phyloP scores from a whole-genome alignment of 345 rosid species.

The Brassica cretica region DNA sequence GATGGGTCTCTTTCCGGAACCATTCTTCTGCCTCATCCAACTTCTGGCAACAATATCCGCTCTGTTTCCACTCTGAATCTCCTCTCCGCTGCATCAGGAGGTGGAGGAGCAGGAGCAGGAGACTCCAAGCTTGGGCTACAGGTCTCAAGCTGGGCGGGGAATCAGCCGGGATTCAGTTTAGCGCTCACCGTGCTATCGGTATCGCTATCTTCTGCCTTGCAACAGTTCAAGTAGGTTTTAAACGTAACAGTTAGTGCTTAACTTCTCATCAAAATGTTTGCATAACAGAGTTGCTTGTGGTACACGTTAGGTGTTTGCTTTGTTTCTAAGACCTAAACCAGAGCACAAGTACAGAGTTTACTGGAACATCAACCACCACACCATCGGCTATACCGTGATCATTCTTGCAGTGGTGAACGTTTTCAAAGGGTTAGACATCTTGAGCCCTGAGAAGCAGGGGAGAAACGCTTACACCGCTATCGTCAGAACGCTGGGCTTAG shows the following conservation, averaged over 20 bases:
- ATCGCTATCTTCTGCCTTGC: slow-evolving; percentile 71
- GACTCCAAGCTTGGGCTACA: slow-evolving; percentile 67
- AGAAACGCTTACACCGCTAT: slow-evolving; percentile 60
- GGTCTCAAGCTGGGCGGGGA: slow-evolving; percentile 85
- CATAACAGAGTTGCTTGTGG: background rate
- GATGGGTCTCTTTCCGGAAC: slow-evolving; percentile 60
- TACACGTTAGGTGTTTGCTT: slow-evolving; percentile 57
- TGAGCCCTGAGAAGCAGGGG: slow-evolving; percentile 71
- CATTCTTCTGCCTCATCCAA: slow-evolving; percentile 45
- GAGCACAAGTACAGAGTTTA: slow-evolving; percentile 74
- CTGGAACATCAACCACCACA: slow-evolving; percentile 86
- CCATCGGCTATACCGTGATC: slow-evolving; percentile 60
- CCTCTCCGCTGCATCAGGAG: slow-evolving; percentile 50
- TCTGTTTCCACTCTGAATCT: slow-evolving; percentile 64
- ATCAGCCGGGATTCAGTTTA: slow-evolving; percentile 51
- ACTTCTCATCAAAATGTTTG: background rate
- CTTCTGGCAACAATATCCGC: slow-evolving; percentile 56
- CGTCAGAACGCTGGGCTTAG: background rate
- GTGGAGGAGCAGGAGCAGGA: slow-evolving; percentile 39
- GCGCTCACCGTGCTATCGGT: slow-evolving; percentile 64
- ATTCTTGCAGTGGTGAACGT: slow-evolving; percentile 61
- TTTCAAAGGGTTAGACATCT: slow-evolving; percentile 68
- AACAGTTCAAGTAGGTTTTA: slow-evolving; percentile 64
- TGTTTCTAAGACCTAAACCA: slow-evolving; percentile 82
- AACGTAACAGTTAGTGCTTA: background rate